Base-by-base conservation (phyloP, 495 filamentous ascomycete genomes). In the Pyronema omphalodes region DNA sequence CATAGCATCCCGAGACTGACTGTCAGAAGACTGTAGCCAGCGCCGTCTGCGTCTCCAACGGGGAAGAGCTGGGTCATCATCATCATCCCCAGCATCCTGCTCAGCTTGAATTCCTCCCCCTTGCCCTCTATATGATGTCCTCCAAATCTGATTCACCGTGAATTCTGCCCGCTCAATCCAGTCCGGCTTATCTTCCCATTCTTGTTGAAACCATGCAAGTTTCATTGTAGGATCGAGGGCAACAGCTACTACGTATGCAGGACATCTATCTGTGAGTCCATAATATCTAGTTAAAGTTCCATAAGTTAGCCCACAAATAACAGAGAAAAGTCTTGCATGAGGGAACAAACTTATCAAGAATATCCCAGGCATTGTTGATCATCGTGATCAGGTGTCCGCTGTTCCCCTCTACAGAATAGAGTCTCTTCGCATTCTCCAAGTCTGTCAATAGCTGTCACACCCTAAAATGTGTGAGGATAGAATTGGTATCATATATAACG, bases 181-280 rank as follows among this genome's bases (percentile, higher is more conserved):
- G 1, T 55, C 44, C 5, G 44, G 37, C 12, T 11, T 23, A 3
- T 55, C 44, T 18, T 55, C 44, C 44, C 52, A 58, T 14, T 50
- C 18, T 17, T 11, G 33, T 4, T 51, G 23, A 43, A 58, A 58
- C 12, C 51, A 55, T 18, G 55, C 56, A 9, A 58, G 29, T 34
- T 55, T 58, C 23, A 55, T 51, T 17, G 41, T 51, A 0, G 45
- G 51, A 43, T 58, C 33, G 6, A 58, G n/a, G 1, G 44, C 44
- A 0, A 58, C 33, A 0, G 44, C 52, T 3, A 43, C 29, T 11
- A 18, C 23, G 40, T 51, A 35, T n/a, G 14, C 34, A 11, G 46
- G 29, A 19, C 15, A 34, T 19, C 19, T 7, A 51, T 51, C 53
- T 0, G 33, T 55, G 3, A 35, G 33, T 1, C 5, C 14, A 36